Base-by-base conservation (phyloP, 768 basidiomycete species). In the Boletus coccyginus region DNA sequence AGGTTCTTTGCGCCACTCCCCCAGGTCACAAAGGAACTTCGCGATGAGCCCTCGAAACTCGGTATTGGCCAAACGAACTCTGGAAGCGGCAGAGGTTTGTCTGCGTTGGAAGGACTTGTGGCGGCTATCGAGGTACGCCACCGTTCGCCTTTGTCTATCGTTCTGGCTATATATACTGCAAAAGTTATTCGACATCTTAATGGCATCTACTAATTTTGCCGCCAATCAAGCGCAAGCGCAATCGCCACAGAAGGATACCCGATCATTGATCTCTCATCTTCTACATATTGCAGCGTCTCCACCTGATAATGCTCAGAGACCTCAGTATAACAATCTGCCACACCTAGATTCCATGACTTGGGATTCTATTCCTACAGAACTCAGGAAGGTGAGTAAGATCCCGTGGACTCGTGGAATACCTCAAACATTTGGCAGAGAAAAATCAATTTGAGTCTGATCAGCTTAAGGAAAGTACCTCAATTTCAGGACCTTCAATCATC, bases 71-170 rank as follows among this genome's bases (percentile, higher is more conserved):
- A 76, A 55, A 82, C 82, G 1, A 76, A 74, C 44, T 77, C 77
- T 9, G 80, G 79, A 7, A 77, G 77, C 1, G 63, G 66, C 9
- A 67, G 67, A 31, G 87, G 87, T 1, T 78, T 88, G 80, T 85
- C 86, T 29, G 84, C 85, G 5, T 71, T 91, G 8, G 89, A 91
- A 55, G 89, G 85, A 9, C 67, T 88, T 13, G 84, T 87, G 14
- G 84, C 87, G 17, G 84, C 83, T 33, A 70, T 90, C 24, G 88
- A 90, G 77, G 88, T 88, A 51, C 52, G 73, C 21, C 13, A 4
- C 16, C n/a, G 14, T 42, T n/a, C n/a, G 19, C 43, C 27, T 46
- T 19, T n/a, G 3, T 33, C 14, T 29, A 21, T 14, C 6, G 11
- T 35, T 46, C 46, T 42, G 31, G n/a, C 21, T 47, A 41, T 40